Evolutionary conservation across 129 eudicot species (phyloP).

Genomic region (Deinandra increscens): DNA sequence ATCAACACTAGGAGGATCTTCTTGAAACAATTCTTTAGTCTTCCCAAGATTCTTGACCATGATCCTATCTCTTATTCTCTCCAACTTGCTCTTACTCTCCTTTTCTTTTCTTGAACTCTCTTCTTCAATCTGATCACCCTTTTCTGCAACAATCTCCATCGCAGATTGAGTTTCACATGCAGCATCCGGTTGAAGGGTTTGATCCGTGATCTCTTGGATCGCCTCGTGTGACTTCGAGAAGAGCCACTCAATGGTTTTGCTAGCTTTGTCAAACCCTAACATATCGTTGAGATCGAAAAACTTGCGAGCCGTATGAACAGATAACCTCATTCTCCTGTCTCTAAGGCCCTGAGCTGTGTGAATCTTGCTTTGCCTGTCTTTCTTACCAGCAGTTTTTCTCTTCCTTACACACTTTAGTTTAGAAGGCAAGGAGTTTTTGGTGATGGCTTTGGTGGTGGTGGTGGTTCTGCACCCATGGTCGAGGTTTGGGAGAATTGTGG

Average conservation of each 20-base stretch:
- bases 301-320: conserved; percentile 56
- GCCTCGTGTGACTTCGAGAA: conserved; percentile 56
- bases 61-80: conserved; percentile 45
- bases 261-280: conserved; percentile 66
- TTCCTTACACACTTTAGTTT: conserved; percentile 22
- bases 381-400: conserved; percentile 42
- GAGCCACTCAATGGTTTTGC: conserved; percentile 65
- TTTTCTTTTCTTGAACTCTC: conserved; percentile 12
- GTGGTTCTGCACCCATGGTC: background rate
- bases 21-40: background rate
- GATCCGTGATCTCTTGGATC: conserved; percentile 38
- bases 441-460: background rate
- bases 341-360: conserved; percentile 57
- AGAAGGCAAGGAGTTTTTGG: conserved; percentile 15
- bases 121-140: conserved; percentile 4
- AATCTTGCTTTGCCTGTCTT: conserved; percentile 64
- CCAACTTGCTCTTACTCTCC: conserved; percentile 32
- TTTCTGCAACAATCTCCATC: background rate
- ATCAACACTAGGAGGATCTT: conserved; percentile 23
- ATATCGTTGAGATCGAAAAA: conserved; percentile 65
- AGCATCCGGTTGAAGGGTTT: conserved; percentile 1
- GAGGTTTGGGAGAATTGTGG: conserved; percentile 10
- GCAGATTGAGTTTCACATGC: background rate
- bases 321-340: conserved; percentile 61
- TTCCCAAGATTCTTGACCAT: conserved; percentile 29